phyloP scores from a whole-genome alignment of 2,329 filamentous ascomycete species.

The Diaporthe ilicicola region DNA sequence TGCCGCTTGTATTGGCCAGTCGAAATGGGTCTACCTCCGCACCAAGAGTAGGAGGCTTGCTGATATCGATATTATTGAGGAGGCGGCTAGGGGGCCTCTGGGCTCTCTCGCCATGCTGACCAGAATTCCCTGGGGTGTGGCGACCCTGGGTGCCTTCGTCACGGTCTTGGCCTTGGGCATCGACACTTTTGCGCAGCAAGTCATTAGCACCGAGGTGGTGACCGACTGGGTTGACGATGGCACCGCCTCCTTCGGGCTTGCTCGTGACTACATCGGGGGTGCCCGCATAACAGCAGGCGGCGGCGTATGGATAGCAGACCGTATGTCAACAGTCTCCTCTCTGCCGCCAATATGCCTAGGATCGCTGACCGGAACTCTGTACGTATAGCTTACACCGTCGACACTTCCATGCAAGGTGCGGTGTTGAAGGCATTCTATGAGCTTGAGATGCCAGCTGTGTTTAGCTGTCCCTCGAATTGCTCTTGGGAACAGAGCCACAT shows the following conservation, averaged over 20 bases:
- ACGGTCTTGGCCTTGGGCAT: not conserved
- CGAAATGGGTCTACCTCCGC: not conserved
- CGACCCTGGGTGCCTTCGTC: not conserved
- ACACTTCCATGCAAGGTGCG: not conserved
- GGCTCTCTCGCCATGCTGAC: not conserved
- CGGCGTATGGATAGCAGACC: not conserved
- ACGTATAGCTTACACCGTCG: not conserved
- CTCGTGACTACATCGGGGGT: not conserved
- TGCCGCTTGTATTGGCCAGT: not conserved
- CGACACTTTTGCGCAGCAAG: not conserved
- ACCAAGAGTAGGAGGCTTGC: not conserved
- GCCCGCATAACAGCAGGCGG: not conserved
- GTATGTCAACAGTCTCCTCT: not conserved
- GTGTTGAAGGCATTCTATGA: not conserved
- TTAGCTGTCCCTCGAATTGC: not conserved
- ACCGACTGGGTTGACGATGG: not conserved
- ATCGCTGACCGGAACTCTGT: not conserved
- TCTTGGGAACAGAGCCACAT: not conserved
- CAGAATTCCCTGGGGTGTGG: not conserved
- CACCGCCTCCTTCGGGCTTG: not conserved
- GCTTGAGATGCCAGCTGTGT: not conserved
- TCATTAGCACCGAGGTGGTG: not conserved
- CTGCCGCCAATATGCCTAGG: not conserved
- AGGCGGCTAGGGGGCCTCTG: not conserved
- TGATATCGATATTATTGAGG: not conserved